These are phyloP conservation scores for Coemansia furcata DNA, from an alignment of 192 early-diverging fungal species.

Conservation along the genomic window DNA sequence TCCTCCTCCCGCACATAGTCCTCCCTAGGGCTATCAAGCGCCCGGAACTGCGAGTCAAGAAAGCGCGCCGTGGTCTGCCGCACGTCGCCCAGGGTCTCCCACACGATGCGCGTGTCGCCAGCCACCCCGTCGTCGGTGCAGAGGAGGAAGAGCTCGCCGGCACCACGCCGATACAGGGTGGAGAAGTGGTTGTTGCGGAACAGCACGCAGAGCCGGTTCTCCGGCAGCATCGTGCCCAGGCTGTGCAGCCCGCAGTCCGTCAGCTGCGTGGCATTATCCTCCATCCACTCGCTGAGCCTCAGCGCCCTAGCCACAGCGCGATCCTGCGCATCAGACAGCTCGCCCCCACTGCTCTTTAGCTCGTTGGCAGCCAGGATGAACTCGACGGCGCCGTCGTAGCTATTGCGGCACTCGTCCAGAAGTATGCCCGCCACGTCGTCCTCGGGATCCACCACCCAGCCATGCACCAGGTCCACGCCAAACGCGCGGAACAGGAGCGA, in stretches of 20 bases:
- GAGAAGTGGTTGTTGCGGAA: slow-evolving; percentile 97
- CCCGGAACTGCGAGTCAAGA: slow-evolving; percentile 56
- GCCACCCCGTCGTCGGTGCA: slow-evolving; percentile 72
- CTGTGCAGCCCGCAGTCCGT: slow-evolving; percentile 74
- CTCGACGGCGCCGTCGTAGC: slow-evolving; percentile 82
- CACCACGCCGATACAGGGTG: slow-evolving; percentile 62
- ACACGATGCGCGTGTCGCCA: slow-evolving; percentile 62
- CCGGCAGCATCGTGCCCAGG: slow-evolving; percentile 63
- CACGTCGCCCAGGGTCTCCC: slow-evolving; percentile 70
- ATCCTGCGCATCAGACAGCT: slow-evolving; percentile 7
- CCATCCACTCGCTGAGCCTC: slow-evolving; percentile 68
- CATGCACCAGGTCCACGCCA: slow-evolving; percentile 79
- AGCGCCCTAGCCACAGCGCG: slow-evolving; percentile 31
- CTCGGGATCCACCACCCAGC: slow-evolving; percentile 80
- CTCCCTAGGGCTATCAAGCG: neutral
- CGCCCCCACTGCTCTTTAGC: slow-evolving; percentile 10
- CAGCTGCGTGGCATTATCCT: slow-evolving; percentile 75
- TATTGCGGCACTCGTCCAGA: slow-evolving; percentile 49
- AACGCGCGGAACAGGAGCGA: slow-evolving; percentile 74
- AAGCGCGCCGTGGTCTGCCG: slow-evolving; percentile 63
- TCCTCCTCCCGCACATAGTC: slow-evolving; percentile 23
- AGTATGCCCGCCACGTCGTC: slow-evolving; percentile 59
- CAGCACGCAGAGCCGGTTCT: slow-evolving; percentile 64
- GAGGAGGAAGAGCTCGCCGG: slow-evolving; percentile 57
- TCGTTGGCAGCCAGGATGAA: slow-evolving; percentile 67